Evolutionary conservation across 495 filamentous ascomycete species (phyloP), one percentile per base, ranked within the genome.

Genomic region (Bryoglossum gracile): DNA sequence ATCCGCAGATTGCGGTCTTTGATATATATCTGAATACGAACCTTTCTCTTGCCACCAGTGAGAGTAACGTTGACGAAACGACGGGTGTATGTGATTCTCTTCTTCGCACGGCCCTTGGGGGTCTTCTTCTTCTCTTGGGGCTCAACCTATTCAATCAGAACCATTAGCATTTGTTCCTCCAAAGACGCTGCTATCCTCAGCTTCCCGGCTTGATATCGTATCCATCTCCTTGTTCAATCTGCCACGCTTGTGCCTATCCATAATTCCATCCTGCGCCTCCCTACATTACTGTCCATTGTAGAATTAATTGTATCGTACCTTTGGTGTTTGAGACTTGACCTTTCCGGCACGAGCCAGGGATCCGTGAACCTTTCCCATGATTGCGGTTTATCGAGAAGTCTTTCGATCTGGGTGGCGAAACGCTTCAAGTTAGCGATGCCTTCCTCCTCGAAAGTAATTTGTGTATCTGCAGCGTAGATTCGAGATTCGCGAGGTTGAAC

Each of bases 41-140:
- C 89, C 91, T 97, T 97, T 72, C 92, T 79, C 91, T 99, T 99
- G 71, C 92, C 92, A 71, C 92, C 92, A 50, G 92, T 95, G 81
- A 96, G 77, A 61, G 89, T 94, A 66, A 99, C 90, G 78, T 97
- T 99, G 58, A 99, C 94, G 80, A 99, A 99, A 59, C 92, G 89
- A 68, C 92, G 86, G 60, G 89, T 97, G 79, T 99, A 98, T 57
- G 76, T 78, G 62, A 95, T 83, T 63, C 92, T 83, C 89, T 98
- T 99, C 83, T 91, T 91, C 58, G 92, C 92, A 61, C 92, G 89
- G 67, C 92, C 92, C 82, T 99, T 97, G 68, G 92, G 92, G 58
- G 76, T 77, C 81, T 90, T 90, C 69, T 86, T 78, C 78, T 92
- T 92, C 79, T 92, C 87, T 73, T 89, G 84, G 35, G 81, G 81